Evolutionary conservation across 106 monocot genomes (phyloP).

Genomic region (Gastrodia elata): DNA sequence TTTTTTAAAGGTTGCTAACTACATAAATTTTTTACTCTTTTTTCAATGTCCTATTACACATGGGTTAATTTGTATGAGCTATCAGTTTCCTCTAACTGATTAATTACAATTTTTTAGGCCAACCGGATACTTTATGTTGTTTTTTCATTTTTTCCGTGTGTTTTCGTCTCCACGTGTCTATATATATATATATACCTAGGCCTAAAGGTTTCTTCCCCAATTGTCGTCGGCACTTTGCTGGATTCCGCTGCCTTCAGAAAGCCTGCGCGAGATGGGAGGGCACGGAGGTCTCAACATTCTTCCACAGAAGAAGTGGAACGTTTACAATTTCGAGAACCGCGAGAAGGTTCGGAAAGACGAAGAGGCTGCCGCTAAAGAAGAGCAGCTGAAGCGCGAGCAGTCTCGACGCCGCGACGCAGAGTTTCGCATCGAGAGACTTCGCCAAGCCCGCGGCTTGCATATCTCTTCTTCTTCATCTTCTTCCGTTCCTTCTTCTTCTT

Average conservation of each 20-base stretch:
- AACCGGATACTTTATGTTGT: no score
- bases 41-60: no score
- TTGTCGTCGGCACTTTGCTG: not conserved
- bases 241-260: not conserved
- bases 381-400: slow-evolving; percentile 71
- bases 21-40: no score
- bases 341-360: slow-evolving; percentile 94
- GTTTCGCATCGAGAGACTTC: slow-evolving; percentile 64
- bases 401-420: slow-evolving; percentile 66
- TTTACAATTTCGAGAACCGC: slow-evolving; percentile 92
- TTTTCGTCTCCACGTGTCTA: no score
- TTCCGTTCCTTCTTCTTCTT: not conserved
- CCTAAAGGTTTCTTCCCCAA: not conserved
- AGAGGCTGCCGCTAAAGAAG: slow-evolving; percentile 79
- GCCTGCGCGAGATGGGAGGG: slow-evolving; percentile 52
- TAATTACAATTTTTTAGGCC: no score
- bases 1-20: no score
- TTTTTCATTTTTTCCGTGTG: no score
- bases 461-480: not conserved
- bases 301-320: slow-evolving; percentile 98
- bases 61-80: no score
- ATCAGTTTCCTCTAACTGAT: no score
- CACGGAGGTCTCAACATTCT: slow-evolving; percentile 92
- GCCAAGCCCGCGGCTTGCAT: slow-evolving; percentile 33
- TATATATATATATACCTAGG: no score